Base-by-base conservation (phyloP, 805 yeast species). In the Limtongozyma cylindracea region DNA sequence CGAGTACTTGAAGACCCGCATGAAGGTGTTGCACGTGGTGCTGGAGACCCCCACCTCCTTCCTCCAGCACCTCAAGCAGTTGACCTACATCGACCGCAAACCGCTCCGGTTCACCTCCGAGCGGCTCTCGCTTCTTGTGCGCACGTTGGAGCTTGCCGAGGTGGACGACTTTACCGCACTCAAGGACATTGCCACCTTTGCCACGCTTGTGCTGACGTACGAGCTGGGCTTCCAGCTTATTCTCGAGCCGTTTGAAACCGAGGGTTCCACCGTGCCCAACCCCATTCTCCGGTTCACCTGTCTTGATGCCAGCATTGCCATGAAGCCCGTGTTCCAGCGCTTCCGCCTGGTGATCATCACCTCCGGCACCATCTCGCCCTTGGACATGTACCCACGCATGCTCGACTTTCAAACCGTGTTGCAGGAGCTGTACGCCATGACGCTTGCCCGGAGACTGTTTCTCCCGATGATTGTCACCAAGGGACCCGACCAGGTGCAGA, bases 331-430 rank as follows among this genome's bases (percentile, higher is more conserved):
- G 0, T 84, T 88, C 49, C 98, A 88, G 23, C 58, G 82, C 27
- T 88, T 84, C 37, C 68, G 77, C 6, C 72, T 94, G 0, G 92
- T 88, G 8, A 71, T 88, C 28, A 88, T 88, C 28, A 88, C 99
- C 1, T 77, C 94, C 1, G 99, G 99, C 31, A 88, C 99, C 10
- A 88, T 88, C 21, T 84, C 96, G 0, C 99, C 99, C 1, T 60
- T 88, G 41, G 96, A 88, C 37, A 88, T 88, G 99, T 88, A 88
- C 41, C 99, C 98, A 5, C 70, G 77, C 34, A 84, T 84, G 96
- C 51, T 84, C 28, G 74, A 80, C 38, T 84, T 88, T 44, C 80
- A 76, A 23, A 82, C 96, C 0, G 92, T 82, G 3, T 57, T 88
- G 17, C 94, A 82, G 43, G 88, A 80, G 39, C 82, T 95, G 1